Evolutionary conservation across 306 rosid species (phyloP).

Genomic region (Carpinus viminea): DNA sequence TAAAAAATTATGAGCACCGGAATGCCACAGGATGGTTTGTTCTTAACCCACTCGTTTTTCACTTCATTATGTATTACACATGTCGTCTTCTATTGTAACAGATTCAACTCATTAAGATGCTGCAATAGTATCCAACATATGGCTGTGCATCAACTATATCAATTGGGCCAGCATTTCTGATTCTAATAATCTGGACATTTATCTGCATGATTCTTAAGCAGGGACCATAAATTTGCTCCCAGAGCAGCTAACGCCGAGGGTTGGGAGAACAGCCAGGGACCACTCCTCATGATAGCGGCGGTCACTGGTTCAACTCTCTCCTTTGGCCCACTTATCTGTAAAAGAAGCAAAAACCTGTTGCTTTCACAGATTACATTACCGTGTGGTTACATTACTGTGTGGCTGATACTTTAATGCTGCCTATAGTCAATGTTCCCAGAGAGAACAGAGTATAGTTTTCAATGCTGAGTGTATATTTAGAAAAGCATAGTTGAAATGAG

Average conservation of each 20-base stretch:
- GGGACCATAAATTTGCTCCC: neutral
- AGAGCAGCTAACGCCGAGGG: no score
- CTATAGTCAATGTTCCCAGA: neutral
- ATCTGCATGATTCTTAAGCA: neutral
- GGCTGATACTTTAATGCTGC: no score
- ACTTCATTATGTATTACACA: neutral
- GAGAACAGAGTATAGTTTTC: neutral
- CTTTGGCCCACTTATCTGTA: no score
- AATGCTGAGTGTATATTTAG: neutral
- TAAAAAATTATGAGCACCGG: slow-evolving; percentile 68
- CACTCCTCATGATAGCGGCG: no score
- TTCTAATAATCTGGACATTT: neutral
- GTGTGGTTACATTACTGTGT: no score
- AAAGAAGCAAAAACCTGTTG: no score
- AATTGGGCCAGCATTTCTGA: neutral
- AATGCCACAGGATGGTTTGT: slow-evolving; percentile 80
- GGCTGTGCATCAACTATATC: neutral
- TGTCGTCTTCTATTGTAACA: neutral
- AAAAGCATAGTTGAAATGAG: neutral
- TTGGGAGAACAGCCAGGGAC: no score
- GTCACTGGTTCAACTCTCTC: no score
- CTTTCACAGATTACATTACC: no score
- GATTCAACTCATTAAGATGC: neutral
- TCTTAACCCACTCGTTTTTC: slow-evolving; percentile 19
- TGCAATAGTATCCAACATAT: neutral